Base-by-base conservation (phyloP, 805 yeast species). In the Priceomyces fermenticarens region DNA sequence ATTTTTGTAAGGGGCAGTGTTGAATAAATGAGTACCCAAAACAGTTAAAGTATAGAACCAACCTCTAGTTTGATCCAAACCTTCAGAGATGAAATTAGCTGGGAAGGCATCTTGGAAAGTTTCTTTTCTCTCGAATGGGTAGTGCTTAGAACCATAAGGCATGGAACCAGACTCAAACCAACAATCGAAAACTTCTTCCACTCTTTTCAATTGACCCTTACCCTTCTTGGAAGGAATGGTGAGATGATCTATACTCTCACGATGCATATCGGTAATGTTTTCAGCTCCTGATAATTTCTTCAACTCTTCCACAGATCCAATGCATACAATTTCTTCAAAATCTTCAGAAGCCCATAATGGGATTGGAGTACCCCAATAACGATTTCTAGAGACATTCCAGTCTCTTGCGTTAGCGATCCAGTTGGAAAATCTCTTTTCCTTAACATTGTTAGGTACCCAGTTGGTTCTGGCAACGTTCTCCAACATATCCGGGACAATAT, bases 331-430 rank as follows among this genome's bases (percentile, higher is more conserved):
- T 72, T 93, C 99, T 67, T 87, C 85, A 52, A 75, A 80, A 63
- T 93, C 99, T 13, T 90, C 98, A 52, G 90, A 81, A 40, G 81
- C 96, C 99, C 99, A 93, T 60, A 93, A 72, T 47, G 99, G 99
- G 54, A 93, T 82, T 46, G 99, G 99, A 25, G 98, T 93, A 73
- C 99, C 99, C 99, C 99, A 93, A 70, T 93, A 93, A 70, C 99
- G 80, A 75, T 91, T 91, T 78, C 99, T 86, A 17, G 97, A 89
- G 48, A 93, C 79, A 62, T 93, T 93, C 99, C 99, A 93, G 69
- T 93, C 99, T 68, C 99, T 87, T 38, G 99, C 99, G 58, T 90
- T 91, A 53, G 93, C 88, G 63, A 93, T 86, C 99, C 99, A 93
- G 74, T 91, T 91, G 38, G 95, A 80, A 60, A 93, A 93, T 68